Conservation (phyloP, 768 basidiomycete species). For the Tulasnella sp. region DNA sequence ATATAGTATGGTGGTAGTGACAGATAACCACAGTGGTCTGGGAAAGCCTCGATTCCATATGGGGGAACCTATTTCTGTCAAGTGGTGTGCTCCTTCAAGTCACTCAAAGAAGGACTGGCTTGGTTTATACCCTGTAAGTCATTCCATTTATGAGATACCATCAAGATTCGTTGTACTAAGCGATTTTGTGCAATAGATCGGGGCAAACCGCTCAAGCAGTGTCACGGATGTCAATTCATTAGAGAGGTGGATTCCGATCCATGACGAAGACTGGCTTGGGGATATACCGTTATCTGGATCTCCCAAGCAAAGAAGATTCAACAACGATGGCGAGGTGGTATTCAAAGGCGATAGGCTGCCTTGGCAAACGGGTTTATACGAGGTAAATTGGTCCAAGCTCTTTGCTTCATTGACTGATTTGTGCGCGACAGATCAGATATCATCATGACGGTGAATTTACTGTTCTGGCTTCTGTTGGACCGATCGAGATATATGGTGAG, state of each 20-base stretch:
- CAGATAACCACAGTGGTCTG: no score
- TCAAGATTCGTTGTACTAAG: neutral
- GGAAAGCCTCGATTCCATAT: constrained; percentile 61
- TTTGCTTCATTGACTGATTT: no score
- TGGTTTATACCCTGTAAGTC: constrained; percentile 66
- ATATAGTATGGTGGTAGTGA: no score
- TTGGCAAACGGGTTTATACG: constrained; percentile 77
- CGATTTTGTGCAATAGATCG: constrained; percentile 39
- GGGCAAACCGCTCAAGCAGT: constrained; percentile 69
- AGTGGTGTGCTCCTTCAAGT: constrained; percentile 73
- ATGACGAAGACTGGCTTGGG: constrained; percentile 87
- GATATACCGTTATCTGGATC: constrained; percentile 48
- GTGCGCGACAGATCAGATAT: constrained; percentile 80
- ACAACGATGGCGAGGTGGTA: constrained; percentile 42
- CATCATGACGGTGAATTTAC: constrained; percentile 98
- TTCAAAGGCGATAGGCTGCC: constrained; percentile 74
- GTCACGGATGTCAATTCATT: constrained; percentile 76
- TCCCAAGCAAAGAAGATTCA: constrained; percentile 27
- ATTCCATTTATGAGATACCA: neutral
- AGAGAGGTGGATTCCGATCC: constrained; percentile 88
- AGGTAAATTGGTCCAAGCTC: no score
- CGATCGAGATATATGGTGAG: constrained; percentile 81
- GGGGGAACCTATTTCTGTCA: constrained; percentile 76
- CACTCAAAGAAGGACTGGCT: constrained; percentile 96
- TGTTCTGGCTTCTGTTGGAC: constrained; percentile 75